A percentile compares a stretch with the other conserved stretches of the same genome.
Evolutionary conservation across 257 asterid genomes (phyloP).

Genomic region (Fraxinus anomala): DNA sequence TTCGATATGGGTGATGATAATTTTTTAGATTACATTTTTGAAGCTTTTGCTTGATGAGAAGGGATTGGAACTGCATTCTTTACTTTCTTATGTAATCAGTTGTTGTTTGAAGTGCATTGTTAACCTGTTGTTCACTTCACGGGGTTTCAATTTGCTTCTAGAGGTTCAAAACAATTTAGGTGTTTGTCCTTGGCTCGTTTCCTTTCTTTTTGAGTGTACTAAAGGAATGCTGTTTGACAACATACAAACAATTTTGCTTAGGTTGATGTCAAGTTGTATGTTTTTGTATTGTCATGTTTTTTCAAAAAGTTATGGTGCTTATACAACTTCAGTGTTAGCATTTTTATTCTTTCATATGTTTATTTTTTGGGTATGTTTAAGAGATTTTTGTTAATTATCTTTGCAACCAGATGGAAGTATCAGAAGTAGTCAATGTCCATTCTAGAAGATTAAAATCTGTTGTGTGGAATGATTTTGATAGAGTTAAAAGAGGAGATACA

Average conservation of each 20-base stretch:
- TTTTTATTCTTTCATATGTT: background rate
- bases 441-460: constrained; percentile 82
- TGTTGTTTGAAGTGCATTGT: background rate
- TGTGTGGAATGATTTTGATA: constrained; percentile 95
- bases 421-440: constrained; percentile 69
- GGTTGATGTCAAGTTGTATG: background rate
- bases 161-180: constrained; percentile 5
- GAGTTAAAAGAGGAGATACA: constrained; percentile 83
- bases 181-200: background rate
- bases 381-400: constrained; percentile 20
- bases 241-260: background rate
- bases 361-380: constrained; percentile 15
- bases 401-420: constrained; percentile 56
- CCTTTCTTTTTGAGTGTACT: background rate
- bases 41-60: background rate
- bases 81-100: background rate
- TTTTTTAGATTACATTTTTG: background rate
- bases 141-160: background rate
- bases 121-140: background rate
- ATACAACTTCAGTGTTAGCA: background rate
- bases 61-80: background rate
- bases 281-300: background rate
- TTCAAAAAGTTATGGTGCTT: background rate
- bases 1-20: background rate
- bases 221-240: constrained; percentile 1